A percentile compares a stretch with the other conserved stretches of the same genome.
These are phyloP conservation scores for Madurella mycetomatis DNA, from an alignment of 2,329 filamentous ascomycete genomes.

Conservation along the genomic window DNA sequence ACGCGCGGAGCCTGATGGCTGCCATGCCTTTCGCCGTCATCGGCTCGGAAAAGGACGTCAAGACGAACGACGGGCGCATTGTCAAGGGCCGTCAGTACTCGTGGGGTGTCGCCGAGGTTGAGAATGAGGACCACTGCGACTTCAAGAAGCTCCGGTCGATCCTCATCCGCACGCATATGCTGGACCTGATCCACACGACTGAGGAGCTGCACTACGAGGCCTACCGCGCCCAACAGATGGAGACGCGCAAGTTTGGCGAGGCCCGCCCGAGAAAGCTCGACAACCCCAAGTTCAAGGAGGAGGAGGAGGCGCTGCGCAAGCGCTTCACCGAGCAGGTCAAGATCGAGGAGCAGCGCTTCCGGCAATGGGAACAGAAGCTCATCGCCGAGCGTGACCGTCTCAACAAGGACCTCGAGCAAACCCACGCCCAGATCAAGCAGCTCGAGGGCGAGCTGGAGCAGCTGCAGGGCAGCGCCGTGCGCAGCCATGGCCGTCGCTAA, in stretches of 20 bases:
- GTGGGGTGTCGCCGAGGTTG: conserved; percentile 98
- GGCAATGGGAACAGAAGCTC: conserved; percentile 99
- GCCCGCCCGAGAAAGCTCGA: conserved; percentile 95
- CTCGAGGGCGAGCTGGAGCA: conserved; percentile 88
- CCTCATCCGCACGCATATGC: conserved; percentile 98
- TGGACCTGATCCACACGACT: conserved; percentile 98
- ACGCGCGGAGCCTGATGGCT: conserved; percentile 88
- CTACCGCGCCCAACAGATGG: conserved; percentile 99
- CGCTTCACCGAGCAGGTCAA: conserved; percentile 99
- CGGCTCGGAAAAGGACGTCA: conserved; percentile 98
- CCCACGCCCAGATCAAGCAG: conserved; percentile 89
- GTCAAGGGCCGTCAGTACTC: conserved; percentile 99
- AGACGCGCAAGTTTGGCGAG: conserved; percentile 98
- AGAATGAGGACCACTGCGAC: conserved; percentile 99
- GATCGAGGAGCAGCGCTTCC: conserved; percentile 98
- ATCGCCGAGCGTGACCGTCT: conserved; percentile 97
- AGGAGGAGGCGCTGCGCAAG: conserved; percentile 97
- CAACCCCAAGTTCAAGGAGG: conserved; percentile 99
- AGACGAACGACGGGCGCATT: conserved; percentile 90
- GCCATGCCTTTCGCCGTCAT: conserved; percentile 99
- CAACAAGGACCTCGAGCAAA: conserved; percentile 99
- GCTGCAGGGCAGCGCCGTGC: conserved; percentile 85
- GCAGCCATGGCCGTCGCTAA: conserved; percentile 91
- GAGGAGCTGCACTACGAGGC: conserved; percentile 99
- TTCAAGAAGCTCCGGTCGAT: conserved; percentile 99